These are phyloP conservation scores for Platismatia glauca DNA, from an alignment of 495 filamentous ascomycete species.

Conservation along the genomic window DNA sequence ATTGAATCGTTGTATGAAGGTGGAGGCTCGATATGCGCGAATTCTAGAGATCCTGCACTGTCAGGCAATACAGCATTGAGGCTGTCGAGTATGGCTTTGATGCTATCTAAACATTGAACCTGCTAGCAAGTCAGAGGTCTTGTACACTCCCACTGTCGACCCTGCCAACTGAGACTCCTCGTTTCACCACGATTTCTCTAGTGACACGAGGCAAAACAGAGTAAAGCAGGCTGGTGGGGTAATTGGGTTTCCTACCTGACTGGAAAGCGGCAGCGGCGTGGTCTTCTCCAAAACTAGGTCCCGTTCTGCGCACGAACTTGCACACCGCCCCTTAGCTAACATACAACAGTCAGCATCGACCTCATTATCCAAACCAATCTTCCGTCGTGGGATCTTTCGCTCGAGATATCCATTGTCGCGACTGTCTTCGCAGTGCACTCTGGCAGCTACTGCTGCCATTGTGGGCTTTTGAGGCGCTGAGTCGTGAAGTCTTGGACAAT, in stretches of 20 bases:
- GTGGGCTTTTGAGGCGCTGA: constrained; percentile 11
- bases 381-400: constrained; percentile 19
- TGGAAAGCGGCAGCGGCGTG: constrained; percentile 9
- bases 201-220: neutral
- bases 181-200: neutral
- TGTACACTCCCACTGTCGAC: neutral
- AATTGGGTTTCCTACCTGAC: constrained; percentile 15
- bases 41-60: neutral
- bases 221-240: constrained; percentile 6
- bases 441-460: constrained; percentile 25
- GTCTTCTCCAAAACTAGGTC: constrained; percentile 13
- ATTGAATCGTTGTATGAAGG: constrained; percentile 39
- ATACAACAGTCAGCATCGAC: neutral
- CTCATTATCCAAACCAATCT: constrained; percentile 24
- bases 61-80: neutral
- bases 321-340: constrained; percentile 20
- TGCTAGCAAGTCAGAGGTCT: neutral
- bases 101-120: neutral
- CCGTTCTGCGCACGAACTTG: constrained; percentile 15
- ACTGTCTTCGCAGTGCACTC: constrained; percentile 18
- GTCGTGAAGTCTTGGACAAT: constrained; percentile 10
- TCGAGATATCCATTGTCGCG: constrained; percentile 19
- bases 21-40: constrained; percentile 24
- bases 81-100: constrained; percentile 4
- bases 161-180: neutral